These are phyloP conservation scores for Pichiaceae sp. DNA, from an alignment of 1,139 yeast species.

Conservation along the genomic window DNA sequence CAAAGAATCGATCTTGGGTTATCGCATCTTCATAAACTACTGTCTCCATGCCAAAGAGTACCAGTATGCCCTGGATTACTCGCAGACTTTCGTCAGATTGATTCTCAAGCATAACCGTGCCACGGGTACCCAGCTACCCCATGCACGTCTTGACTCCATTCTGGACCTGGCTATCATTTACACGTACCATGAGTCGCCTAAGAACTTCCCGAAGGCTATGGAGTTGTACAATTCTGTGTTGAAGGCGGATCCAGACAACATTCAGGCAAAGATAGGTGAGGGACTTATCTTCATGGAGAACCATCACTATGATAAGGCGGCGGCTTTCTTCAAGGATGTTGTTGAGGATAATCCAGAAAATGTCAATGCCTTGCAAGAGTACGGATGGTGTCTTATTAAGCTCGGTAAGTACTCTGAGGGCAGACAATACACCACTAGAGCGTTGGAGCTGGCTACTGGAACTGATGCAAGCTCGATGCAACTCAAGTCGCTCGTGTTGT, in stretches of 20 bases:
- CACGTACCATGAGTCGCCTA: constrained; percentile 84
- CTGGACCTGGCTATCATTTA: constrained; percentile 68
- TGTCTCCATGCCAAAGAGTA: constrained; percentile 58
- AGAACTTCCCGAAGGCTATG: constrained; percentile 69
- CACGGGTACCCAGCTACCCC: constrained; percentile 37
- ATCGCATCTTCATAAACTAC: constrained; percentile 56
- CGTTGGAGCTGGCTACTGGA: constrained; percentile 7
- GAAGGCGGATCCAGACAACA: constrained; percentile 33
- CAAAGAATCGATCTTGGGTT: constrained; percentile 48
- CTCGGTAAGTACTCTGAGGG: constrained; percentile 48
- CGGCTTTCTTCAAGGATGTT: constrained; percentile 42
- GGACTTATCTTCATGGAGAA: constrained; percentile 70
- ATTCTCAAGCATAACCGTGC: constrained; percentile 41
- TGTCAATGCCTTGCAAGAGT: constrained; percentile 56
- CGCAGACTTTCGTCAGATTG: constrained; percentile 53
- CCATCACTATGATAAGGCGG: constrained; percentile 48
- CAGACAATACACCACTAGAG: constrained; percentile 28
- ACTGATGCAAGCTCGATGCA: constrained; percentile 7
- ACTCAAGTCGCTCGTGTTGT: constrained; percentile 7
- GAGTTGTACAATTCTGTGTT: constrained; percentile 62
- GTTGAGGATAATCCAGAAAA: constrained; percentile 43
- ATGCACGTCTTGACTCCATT: constrained; percentile 53
- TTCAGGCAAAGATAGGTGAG: constrained; percentile 70
- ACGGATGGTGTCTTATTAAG: constrained; percentile 71
- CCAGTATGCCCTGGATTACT: constrained; percentile 49